These are phyloP conservation scores for Collybia mongolica DNA, from an alignment of 768 basidiomycete genomes.

Conservation along the genomic window DNA sequence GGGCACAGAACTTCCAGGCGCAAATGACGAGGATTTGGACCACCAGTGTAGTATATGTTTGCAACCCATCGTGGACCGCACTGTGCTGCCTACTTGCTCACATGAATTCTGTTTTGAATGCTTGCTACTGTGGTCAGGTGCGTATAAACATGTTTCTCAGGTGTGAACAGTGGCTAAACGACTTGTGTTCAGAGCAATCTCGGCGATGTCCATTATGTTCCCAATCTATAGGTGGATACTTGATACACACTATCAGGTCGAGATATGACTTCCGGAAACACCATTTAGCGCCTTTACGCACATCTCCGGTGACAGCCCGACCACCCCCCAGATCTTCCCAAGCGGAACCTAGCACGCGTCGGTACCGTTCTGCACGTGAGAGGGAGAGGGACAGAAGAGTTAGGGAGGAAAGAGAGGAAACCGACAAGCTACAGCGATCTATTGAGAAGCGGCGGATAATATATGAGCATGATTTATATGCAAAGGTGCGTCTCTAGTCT, in stretches of 20 bases:
- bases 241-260: constrained; percentile 80
- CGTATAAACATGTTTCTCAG: constrained; percentile 17
- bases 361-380: constrained; percentile 35
- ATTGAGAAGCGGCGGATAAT: constrained; percentile 76
- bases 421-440: constrained; percentile 73
- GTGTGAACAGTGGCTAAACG: neutral
- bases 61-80: constrained; percentile 71
- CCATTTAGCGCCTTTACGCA: constrained; percentile 64
- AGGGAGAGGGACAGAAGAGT: constrained; percentile 58
- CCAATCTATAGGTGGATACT: constrained; percentile 62
- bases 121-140: constrained; percentile 82
- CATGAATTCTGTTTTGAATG: constrained; percentile 97
- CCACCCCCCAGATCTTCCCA: constrained; percentile 21
- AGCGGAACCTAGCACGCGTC: constrained; percentile 24
- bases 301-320: constrained; percentile 39
- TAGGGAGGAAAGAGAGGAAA: constrained; percentile 50
- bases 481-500: constrained; percentile 59
- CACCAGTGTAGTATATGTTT: constrained; percentile 87
- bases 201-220: constrained; percentile 78
- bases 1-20: constrained; percentile 1
- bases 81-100: constrained; percentile 81
- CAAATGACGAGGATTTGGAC: constrained; percentile 37
- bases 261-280: constrained; percentile 82
- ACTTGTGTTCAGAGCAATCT: constrained; percentile 57
- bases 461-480: constrained; percentile 77